A percentile compares a stretch with the other conserved stretches of the same genome.
Evolutionary conservation across 1,284 basidiomycete genomes (phyloP).

Genomic region (Cutaneotrichosporon cutaneum): DNA sequence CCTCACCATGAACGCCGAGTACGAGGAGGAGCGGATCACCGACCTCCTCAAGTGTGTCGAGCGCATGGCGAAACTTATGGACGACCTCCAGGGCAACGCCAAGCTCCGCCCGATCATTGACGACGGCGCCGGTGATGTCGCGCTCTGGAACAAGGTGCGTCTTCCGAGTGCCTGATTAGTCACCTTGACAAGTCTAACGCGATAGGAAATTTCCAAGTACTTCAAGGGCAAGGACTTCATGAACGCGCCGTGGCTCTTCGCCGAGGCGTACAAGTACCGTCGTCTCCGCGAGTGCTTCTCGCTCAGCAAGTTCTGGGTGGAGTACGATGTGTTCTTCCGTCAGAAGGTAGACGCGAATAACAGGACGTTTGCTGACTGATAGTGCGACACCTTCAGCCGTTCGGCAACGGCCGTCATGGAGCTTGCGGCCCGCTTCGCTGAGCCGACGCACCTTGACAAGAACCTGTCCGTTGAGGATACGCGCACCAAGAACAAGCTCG

Average conservation of each 20-base stretch:
- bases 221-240: conserved; percentile 97
- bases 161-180: conserved; percentile 12
- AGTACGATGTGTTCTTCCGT: conserved; percentile 78
- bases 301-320: conserved; percentile 83
- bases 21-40: conserved; percentile 76
- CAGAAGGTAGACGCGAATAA: conserved; percentile 59
- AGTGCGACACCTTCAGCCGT: conserved; percentile 91
- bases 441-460: conserved; percentile 58
- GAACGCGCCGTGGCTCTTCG: conserved; percentile 91
- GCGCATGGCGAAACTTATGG: conserved; percentile 79
- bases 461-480: conserved; percentile 56
- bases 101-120: conserved; percentile 84
- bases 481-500: conserved; percentile 73
- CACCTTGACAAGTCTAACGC: neutral
- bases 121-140: conserved; percentile 89
- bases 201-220: conserved; percentile 76
- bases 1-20: conserved; percentile 81
- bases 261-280: conserved; percentile 97
- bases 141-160: conserved; percentile 86
- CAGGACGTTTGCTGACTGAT: neutral
- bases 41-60: conserved; percentile 87
- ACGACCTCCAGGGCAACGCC: conserved; percentile 72
- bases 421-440: conserved; percentile 86
- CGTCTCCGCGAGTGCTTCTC: conserved; percentile 94
- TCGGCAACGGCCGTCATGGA: conserved; percentile 89